A percentile compares a stretch with the other conserved stretches of the same genome.
Conservation (phyloP, 768 basidiomycete species). For the Boletus eberwhitei region DNA sequence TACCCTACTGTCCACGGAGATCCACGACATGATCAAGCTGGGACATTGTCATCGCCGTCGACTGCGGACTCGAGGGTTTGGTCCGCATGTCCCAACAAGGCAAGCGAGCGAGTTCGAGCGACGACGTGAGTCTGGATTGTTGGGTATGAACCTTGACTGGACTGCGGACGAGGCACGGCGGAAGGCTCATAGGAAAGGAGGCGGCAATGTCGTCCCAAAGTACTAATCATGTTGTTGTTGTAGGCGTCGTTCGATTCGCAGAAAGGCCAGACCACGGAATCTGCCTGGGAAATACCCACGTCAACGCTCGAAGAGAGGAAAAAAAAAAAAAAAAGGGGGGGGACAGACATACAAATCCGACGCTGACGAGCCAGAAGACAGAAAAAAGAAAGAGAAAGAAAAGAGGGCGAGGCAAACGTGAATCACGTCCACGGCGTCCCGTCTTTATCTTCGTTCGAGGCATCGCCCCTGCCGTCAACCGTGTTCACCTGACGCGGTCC, state of each 20-base stretch:
- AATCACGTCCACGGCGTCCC: neutral
- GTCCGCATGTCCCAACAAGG: neutral
- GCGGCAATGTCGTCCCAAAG: too few relatives aligned
- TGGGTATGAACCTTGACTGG: neutral
- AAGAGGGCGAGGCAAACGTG: neutral
- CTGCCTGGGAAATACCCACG: neutral
- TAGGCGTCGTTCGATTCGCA: neutral
- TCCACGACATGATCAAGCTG: neutral
- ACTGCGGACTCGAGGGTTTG: neutral
- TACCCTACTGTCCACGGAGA: neutral
- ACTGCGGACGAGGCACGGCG: neutral
- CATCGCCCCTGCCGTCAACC: slow-evolving; percentile 15
- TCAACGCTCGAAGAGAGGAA: neutral
- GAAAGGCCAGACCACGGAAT: too few relatives aligned
- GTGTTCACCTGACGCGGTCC: slow-evolving; percentile 17
- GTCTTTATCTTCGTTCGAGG: slow-evolving; percentile 13
- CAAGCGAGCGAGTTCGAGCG: neutral
- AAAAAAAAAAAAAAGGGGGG: neutral
- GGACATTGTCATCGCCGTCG: neutral
- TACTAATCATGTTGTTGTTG: too few relatives aligned
- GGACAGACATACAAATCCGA: neutral
- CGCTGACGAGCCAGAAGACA: neutral
- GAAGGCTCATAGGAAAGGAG: neutral
- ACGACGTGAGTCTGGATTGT: neutral
- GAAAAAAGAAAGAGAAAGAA: neutral